Evolutionary conservation across 2,329 filamentous ascomycete genomes (phyloP), one percentile per base, ranked within the genome.

Genomic region (Aspergillus melleus): DNA sequence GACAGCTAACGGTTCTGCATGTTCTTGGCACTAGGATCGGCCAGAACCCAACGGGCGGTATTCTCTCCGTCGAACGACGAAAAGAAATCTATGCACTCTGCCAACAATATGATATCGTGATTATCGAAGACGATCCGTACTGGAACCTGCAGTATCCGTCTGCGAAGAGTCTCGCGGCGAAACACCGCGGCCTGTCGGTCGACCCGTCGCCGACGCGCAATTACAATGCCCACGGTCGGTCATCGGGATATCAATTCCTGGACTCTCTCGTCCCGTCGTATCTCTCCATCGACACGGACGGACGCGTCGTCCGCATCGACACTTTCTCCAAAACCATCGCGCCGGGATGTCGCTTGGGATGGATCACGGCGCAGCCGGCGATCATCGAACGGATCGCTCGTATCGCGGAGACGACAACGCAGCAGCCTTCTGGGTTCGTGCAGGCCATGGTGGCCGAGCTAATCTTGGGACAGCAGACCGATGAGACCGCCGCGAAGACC

Each of bases 281-380:
- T 74, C 80, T 97, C 49, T 89, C 84, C 62, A 74, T 97, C 58
- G 94, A 97, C 72, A 84, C 85, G 20, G 90, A 96, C 68, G 94
- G 94, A 59, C 89, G 94, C 39, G 93, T 97, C 47, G 84, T 97
- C 59, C 89, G 93, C 51, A 83, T 97, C 3, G 94, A 97, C 74
- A 96, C 93, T 1, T 97, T 97, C 75, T 95, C 90, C 70, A 97
- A 98, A 79, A 96, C 91, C 0, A 85, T 96, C 19, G 92, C 92
- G 0, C 94, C 94, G 0, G 94, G 94, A 2, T 96, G 91, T 71
- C 88, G 94, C 30, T 80, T 97, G 1, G 94, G 94, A 46, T 97
- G 92, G 91, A 88, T 96, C 65, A 96, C 93, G 0, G 88, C 90
- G 0, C 90, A 96, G 70, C 92, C 92, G 1, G 86, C 80, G 0